Conservation (phyloP, 129 eudicot genomes). For the Tagetes erecta region DNA sequence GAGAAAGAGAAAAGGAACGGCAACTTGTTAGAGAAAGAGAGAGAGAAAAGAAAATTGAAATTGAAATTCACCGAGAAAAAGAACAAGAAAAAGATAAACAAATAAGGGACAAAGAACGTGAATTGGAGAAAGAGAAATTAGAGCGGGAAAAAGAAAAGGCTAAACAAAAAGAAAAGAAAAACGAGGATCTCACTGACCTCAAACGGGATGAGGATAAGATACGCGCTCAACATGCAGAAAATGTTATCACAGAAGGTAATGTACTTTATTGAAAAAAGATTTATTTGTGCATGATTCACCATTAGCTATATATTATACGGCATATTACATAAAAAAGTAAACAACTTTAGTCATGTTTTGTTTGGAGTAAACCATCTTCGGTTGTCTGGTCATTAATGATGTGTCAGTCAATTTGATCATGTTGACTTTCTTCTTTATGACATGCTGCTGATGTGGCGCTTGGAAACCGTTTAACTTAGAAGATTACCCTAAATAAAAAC, state of each 20-base stretch:
- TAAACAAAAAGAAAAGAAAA: constrained; percentile 71
- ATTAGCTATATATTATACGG: not conserved
- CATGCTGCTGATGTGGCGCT: constrained; percentile 8
- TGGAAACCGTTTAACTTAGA: not conserved
- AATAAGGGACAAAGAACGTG: constrained; percentile 55
- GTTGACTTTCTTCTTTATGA: not conserved
- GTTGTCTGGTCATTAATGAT: not conserved
- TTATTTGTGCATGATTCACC: constrained; percentile 6
- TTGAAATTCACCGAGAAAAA: constrained; percentile 39
- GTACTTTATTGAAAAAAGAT: not conserved
- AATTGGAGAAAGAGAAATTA: constrained; percentile 44
- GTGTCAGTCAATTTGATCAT: not conserved
- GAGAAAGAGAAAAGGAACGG: constrained; percentile 41
- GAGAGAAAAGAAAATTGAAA: constrained; percentile 42
- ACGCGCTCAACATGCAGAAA: constrained; percentile 45
- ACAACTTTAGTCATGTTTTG: not conserved
- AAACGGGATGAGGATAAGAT: constrained; percentile 50
- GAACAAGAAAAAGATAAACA: constrained; percentile 56
- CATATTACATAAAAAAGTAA: not conserved
- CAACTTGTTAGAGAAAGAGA: constrained; percentile 39
- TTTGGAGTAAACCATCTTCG: not conserved
- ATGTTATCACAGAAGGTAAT: constrained; percentile 53
- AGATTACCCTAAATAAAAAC: not conserved
- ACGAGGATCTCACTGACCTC: constrained; percentile 44
- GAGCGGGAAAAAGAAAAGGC: constrained; percentile 42